Percentiles rank a stretch among this genome's conserved stretches.
phyloP scores from a whole-genome alignment of 2,329 filamentous ascomycete species.

The Fonsecaea multimorphosa region DNA sequence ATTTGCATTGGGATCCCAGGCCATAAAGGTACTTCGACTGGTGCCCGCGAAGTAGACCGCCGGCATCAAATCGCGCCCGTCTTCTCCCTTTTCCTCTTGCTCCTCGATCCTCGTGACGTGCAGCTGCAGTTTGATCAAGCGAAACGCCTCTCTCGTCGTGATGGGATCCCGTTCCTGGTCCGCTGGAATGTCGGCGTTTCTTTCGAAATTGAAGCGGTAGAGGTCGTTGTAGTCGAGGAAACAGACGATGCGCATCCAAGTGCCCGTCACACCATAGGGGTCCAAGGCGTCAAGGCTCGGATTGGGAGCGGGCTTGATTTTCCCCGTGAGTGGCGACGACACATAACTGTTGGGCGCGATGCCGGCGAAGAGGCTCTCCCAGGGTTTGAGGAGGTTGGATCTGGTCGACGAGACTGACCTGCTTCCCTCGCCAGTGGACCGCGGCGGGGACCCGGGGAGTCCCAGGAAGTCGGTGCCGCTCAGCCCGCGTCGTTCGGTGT shows the following conservation, averaged over 20 bases:
- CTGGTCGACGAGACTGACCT: conserved; percentile 23
- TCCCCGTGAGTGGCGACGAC: conserved; percentile 35
- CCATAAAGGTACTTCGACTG: conserved; percentile 66
- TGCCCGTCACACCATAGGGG: conserved; percentile 73
- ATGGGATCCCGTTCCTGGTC: conserved; percentile 61
- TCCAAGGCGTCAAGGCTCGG: conserved; percentile 60
- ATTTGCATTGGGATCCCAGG: conserved; percentile 72
- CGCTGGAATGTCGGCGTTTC: conserved; percentile 47
- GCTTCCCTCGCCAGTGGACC: neutral
- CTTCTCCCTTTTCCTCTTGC: conserved; percentile 60
- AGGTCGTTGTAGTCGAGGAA: conserved; percentile 74
- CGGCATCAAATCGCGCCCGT: conserved; percentile 48
- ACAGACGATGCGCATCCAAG: conserved; percentile 68
- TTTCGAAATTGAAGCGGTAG: conserved; percentile 72
- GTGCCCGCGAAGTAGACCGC: conserved; percentile 72
- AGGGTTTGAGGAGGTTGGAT: conserved; percentile 34
- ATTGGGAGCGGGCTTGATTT: conserved; percentile 39
- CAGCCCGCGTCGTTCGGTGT: conserved; percentile 40
- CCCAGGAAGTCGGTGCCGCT: conserved; percentile 8
- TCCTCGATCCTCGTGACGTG: conserved; percentile 66
- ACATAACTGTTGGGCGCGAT: conserved; percentile 38
- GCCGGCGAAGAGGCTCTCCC: conserved; percentile 39
- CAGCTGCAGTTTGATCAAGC: conserved; percentile 73
- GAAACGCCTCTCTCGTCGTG: conserved; percentile 68
- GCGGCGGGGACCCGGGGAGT: neutral